These are phyloP conservation scores for Pezizomycotina sp. DNA, from an alignment of 2,329 filamentous ascomycete species.

Conservation along the genomic window DNA sequence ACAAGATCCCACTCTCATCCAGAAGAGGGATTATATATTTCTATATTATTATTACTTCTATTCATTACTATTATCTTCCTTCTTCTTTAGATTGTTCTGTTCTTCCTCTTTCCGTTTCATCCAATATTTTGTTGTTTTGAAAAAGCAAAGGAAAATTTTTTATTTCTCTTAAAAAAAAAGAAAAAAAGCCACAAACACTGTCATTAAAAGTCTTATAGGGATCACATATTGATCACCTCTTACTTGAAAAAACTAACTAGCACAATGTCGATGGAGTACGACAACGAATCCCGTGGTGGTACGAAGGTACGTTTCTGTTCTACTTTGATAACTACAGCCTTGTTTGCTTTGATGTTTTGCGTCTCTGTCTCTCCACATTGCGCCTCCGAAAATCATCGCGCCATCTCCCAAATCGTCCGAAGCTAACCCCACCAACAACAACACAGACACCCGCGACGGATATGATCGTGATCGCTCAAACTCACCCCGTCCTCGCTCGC, in stretches of 20 bases:
- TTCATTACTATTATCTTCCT: constrained; percentile 14
- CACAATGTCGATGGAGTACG: constrained; percentile 42
- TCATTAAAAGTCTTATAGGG: too few relatives aligned
- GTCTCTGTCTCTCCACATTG: not conserved
- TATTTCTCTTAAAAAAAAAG: not conserved
- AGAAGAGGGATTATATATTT: not conserved
- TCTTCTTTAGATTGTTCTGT: constrained; percentile 3
- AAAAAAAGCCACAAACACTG: too few relatives aligned
- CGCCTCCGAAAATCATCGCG: constrained; percentile 14
- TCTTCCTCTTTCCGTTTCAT: constrained; percentile 12
- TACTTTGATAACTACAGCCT: too few relatives aligned
- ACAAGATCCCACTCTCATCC: not conserved
- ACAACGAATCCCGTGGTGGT: constrained; percentile 45
- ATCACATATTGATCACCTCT: not conserved
- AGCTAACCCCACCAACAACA: constrained; percentile 18
- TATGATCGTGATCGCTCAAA: constrained; percentile 51
- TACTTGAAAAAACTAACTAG: not conserved
- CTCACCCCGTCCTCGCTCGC: constrained; percentile 39
- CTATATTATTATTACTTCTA: constrained; percentile 3
- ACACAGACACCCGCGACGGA: constrained; percentile 28
- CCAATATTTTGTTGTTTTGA: constrained; percentile 2
- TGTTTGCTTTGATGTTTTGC: too few relatives aligned
- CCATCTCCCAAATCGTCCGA: constrained; percentile 8
- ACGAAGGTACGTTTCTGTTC: constrained; percentile 41
- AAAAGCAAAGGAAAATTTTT: constrained; percentile 5